A percentile compares a stretch with the other conserved stretches of the same genome.
Conservation (phyloP, 192 early-diverging fungal species). For the Chytriomyces hyalinus region DNA sequence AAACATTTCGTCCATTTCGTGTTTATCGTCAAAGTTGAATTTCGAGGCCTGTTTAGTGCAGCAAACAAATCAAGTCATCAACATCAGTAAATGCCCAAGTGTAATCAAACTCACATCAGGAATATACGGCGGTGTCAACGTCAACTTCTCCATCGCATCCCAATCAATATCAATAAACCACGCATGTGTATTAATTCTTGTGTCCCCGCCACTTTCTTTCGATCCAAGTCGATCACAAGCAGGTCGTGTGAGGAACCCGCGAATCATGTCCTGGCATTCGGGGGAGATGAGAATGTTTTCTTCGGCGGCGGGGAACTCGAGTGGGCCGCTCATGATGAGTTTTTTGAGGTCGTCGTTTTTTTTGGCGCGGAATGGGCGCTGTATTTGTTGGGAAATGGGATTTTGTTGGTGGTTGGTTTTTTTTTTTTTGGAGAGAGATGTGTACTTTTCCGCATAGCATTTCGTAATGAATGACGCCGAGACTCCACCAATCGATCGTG, state of each 20-base stretch:
- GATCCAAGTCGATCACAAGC: slow-evolving; percentile 77
- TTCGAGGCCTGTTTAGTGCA: slow-evolving; percentile 15
- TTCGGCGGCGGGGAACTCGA: slow-evolving; percentile 61
- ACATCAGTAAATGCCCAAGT: neutral
- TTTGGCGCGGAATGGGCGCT: slow-evolving; percentile 76
- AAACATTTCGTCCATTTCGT: slow-evolving; percentile 93
- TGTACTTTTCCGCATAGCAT: slow-evolving; percentile 64
- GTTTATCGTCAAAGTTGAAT: slow-evolving; percentile 93
- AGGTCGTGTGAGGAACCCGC: slow-evolving; percentile 74
- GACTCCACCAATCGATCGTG: slow-evolving; percentile 94
- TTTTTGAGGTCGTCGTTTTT: slow-evolving; percentile 74
- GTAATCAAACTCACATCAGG: slow-evolving; percentile 52
- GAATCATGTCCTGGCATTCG: slow-evolving; percentile 32
- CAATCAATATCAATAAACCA: slow-evolving; percentile 52
- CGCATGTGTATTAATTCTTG: slow-evolving; percentile 51
- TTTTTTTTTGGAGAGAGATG: neutral
- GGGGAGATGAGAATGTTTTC: slow-evolving; percentile 34
- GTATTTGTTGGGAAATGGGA: neutral
- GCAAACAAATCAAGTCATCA: neutral
- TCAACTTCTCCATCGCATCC: slow-evolving; percentile 48
- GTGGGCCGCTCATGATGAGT: slow-evolving; percentile 71
- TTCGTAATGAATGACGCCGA: slow-evolving; percentile 70
- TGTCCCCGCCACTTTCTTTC: slow-evolving; percentile 71
- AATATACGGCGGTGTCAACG: slow-evolving; percentile 50
- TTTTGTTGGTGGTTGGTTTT: neutral